Evolutionary conservation across 305 asterid genomes (phyloP).

Genomic region (Plantago coronopus): DNA sequence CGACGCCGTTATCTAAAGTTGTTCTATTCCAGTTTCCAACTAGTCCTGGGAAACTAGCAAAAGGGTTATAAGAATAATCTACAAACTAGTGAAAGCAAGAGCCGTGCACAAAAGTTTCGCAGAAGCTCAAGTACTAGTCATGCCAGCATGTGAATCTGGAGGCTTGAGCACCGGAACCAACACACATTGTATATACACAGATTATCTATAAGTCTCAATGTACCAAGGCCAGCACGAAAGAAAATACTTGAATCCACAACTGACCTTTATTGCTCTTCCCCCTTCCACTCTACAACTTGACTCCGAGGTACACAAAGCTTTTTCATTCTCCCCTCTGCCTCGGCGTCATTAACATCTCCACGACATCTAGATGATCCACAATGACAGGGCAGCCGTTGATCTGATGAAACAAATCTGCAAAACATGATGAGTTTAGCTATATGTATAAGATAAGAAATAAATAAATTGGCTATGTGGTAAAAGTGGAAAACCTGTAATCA

Average conservation of each 20-base stretch:
- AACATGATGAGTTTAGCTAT: conserved; percentile 14
- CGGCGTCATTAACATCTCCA: conserved; percentile 15
- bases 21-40: too few species aligned
- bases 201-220: too few species aligned
- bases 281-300: conserved; percentile 14
- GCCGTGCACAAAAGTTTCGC: too few species aligned
- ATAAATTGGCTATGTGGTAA: conserved; percentile 20
- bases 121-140: too few species aligned
- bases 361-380: conserved; percentile 22
- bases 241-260: not conserved
- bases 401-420: conserved; percentile 47
- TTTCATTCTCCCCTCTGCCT: conserved; percentile 9
- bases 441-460: conserved; percentile 20
- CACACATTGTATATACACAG: too few species aligned
- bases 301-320: conserved; percentile 17
- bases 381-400: conserved; percentile 15
- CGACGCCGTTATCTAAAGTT: too few species aligned
- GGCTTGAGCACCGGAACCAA: too few species aligned
- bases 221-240: not conserved
- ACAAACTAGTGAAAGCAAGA: too few species aligned
- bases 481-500: conserved; percentile 75
- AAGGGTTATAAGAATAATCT: too few species aligned
- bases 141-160: too few species aligned
- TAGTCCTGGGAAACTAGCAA: too few species aligned
- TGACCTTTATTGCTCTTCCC: conserved; percentile 6